Percentiles rank a stretch among this genome's conserved stretches.
These are phyloP conservation scores for Dendrobium officinale DNA, from an alignment of 106 monocot genomes.

Conservation along the genomic window DNA sequence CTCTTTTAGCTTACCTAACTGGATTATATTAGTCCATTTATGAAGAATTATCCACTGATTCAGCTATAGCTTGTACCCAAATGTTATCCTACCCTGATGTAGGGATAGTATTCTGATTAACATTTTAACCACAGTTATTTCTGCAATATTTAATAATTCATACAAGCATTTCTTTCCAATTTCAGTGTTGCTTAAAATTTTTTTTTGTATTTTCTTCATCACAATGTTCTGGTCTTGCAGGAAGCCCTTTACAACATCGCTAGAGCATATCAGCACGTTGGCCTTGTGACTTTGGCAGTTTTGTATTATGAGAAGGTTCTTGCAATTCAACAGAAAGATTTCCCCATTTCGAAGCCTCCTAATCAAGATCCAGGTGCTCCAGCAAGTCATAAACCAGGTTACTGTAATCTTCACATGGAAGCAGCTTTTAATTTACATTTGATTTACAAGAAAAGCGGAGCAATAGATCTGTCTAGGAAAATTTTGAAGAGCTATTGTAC, in stretches of 20 bases:
- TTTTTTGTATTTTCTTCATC: background rate
- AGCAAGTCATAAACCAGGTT: constrained; percentile 33
- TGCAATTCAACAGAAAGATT: constrained; percentile 49
- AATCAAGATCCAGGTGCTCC: constrained; percentile 27
- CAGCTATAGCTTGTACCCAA: no score
- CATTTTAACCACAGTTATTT: no score
- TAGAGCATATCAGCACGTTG: constrained; percentile 86
- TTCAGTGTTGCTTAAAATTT: background rate
- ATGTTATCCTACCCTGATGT: no score
- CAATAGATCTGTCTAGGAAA: constrained; percentile 86
- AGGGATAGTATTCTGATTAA: no score
- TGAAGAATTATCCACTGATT: no score
- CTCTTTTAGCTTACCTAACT: no score
- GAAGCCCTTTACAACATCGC: constrained; percentile 88
- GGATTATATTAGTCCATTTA: no score
- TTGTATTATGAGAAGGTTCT: constrained; percentile 85
- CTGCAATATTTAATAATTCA: no score
- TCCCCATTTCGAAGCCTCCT: constrained; percentile 60
- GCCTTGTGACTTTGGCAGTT: constrained; percentile 73
- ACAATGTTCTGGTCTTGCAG: constrained; percentile 22
- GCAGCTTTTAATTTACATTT: constrained; percentile 94
- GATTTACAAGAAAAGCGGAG: constrained; percentile 89
- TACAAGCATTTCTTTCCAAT: no score
- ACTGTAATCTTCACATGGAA: constrained; percentile 68
- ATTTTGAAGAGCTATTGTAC: constrained; percentile 68